These are phyloP conservation scores for Trametes maxima DNA, from an alignment of 768 basidiomycete species.

Conservation along the genomic window DNA sequence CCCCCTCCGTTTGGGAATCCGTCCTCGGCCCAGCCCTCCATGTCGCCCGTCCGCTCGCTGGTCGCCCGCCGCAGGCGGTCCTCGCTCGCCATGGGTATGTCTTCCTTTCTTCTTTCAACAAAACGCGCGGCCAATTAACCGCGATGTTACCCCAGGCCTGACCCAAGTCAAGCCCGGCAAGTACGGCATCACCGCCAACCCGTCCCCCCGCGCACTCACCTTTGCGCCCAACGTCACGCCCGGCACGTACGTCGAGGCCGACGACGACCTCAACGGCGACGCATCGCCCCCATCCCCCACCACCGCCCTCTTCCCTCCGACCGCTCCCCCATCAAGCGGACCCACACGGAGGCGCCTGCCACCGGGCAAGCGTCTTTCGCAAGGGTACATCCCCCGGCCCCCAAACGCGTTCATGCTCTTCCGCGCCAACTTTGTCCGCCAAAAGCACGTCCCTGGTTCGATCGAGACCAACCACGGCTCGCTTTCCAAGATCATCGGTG, in stretches of 20 bases:
- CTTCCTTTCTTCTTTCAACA: not conserved
- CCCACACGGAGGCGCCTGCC: constrained; percentile 52
- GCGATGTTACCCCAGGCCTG: constrained; percentile 30
- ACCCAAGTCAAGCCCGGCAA: constrained; percentile 54
- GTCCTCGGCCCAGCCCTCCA: constrained; percentile 28
- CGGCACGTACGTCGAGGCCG: constrained; percentile 46
- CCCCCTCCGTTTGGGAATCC: constrained; percentile 16
- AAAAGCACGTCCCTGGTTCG: constrained; percentile 52
- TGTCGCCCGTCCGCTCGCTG: constrained; percentile 38
- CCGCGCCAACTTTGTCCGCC: constrained; percentile 61
- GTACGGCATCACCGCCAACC: constrained; percentile 48
- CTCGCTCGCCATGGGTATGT: constrained; percentile 39
- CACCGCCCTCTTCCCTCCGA: constrained; percentile 57
- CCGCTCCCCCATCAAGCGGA: constrained; percentile 41
- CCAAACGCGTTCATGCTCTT: constrained; percentile 89
- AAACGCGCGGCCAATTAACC: not conserved
- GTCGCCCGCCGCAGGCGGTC: constrained; percentile 44
- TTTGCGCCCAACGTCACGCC: constrained; percentile 69
- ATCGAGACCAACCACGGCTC: constrained; percentile 54
- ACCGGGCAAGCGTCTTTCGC: constrained; percentile 65
- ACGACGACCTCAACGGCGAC: constrained; percentile 36
- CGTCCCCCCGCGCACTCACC: constrained; percentile 51
- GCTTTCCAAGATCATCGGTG: constrained; percentile 48
- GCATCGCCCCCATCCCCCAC: constrained; percentile 33
- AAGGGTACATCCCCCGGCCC: constrained; percentile 73